phyloP scores from a whole-genome alignment of 2,329 filamentous ascomycete species.

The Colletotrichum salicis region DNA sequence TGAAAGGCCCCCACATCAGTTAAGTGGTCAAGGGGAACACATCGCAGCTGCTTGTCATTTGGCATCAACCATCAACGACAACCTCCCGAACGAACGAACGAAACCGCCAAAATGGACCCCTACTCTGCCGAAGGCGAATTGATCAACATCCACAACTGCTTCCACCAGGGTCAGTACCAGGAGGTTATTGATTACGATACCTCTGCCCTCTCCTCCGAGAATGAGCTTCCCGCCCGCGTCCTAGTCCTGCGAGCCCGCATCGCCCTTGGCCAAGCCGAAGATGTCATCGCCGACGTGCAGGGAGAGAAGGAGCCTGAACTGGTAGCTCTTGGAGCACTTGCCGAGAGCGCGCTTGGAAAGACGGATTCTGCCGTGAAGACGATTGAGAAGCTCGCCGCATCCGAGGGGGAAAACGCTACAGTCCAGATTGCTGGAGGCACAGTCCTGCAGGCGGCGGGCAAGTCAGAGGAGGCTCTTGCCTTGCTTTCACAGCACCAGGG shows the following conservation, averaged over 20 bases:
- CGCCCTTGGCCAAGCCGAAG: conserved; percentile 80
- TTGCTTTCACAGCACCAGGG: conserved; percentile 86
- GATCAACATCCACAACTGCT: conserved; percentile 77
- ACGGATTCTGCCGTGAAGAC: conserved; percentile 69
- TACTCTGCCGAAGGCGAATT: conserved; percentile 78
- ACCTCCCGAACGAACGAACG: background rate
- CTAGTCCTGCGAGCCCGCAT: conserved; percentile 85
- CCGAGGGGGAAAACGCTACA: conserved; percentile 76
- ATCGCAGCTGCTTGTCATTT: conserved; percentile 38
- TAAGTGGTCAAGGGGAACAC: conserved; percentile 41
- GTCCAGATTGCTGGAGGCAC: conserved; percentile 88
- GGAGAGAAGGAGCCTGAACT: conserved; percentile 76
- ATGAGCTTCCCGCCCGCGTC: conserved; percentile 79
- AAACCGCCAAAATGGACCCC: conserved; percentile 68
- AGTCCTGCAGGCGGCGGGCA: conserved; percentile 81
- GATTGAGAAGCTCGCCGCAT: conserved; percentile 74
- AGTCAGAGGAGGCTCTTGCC: conserved; percentile 85
- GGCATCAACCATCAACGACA: conserved; percentile 40
- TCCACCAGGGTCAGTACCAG: conserved; percentile 85
- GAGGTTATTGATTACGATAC: conserved; percentile 88
- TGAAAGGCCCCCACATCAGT: conserved; percentile 55
- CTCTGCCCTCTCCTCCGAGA: conserved; percentile 80
- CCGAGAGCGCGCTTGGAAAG: conserved; percentile 71
- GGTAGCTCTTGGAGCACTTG: conserved; percentile 79
- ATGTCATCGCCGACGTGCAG: conserved; percentile 76